phyloP scores from a whole-genome alignment of 768 basidiomycete genomes.

The Dendrothele bispora region DNA sequence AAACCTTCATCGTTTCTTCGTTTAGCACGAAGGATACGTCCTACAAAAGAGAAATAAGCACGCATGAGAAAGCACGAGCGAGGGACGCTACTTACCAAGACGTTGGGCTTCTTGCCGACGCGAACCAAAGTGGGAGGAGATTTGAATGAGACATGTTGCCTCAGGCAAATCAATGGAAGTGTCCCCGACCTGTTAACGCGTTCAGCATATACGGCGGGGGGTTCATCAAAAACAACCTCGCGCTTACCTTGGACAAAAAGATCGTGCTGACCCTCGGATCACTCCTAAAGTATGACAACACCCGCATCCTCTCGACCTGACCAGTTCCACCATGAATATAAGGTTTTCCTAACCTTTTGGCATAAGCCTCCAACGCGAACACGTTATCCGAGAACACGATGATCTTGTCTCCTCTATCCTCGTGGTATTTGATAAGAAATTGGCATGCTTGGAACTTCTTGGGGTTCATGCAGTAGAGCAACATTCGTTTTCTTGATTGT shows the following conservation, averaged over 20 bases:
- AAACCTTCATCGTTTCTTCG: conserved; percentile 98
- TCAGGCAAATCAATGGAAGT: conserved; percentile 99
- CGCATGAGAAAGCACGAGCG: conserved; percentile 5
- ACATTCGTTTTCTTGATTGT: conserved; percentile 89
- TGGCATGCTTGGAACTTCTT: conserved; percentile 99
- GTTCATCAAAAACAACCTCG: conserved; percentile 7
- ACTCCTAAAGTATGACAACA: conserved; percentile 94
- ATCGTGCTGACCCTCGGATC: conserved; percentile 96
- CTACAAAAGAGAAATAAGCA: conserved; percentile 33
- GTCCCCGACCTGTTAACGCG: conserved; percentile 75
- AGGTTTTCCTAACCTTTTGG: conserved; percentile 87
- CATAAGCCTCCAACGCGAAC: conserved; percentile 94
- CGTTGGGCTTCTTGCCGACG: conserved; percentile 97
- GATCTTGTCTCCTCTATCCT: conserved; percentile 96
- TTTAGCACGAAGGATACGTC: conserved; percentile 95
- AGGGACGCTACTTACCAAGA: conserved; percentile 58
- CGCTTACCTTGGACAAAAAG: conserved; percentile 97
- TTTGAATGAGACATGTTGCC: conserved; percentile 98
- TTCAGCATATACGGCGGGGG: conserved; percentile 1
- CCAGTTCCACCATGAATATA: conserved; percentile 97
- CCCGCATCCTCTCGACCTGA: conserved; percentile 93
- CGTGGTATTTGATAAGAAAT: conserved; percentile 97
- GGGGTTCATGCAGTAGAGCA: conserved; percentile 99
- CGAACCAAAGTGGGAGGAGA: conserved; percentile 98
- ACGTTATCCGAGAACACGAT: conserved; percentile 99